Conservation (phyloP, 352 stramenopile species). For the Thraustochytrium striatum region DNA sequence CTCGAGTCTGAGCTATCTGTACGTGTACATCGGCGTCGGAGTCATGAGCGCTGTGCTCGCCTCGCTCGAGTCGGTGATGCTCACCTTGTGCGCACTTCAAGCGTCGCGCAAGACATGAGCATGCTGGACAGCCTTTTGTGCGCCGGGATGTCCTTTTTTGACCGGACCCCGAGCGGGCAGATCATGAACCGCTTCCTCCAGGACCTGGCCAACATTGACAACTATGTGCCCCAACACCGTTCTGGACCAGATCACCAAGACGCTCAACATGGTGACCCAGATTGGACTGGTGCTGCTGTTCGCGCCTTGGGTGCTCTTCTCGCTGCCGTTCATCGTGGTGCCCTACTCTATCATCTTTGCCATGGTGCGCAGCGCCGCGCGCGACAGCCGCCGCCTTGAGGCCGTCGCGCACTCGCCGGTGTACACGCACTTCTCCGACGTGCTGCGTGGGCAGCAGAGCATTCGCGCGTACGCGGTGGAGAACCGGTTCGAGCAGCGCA, state of each 20-base stretch:
- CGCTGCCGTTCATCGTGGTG: conserved; percentile 50
- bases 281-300: conserved; percentile 36
- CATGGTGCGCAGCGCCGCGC: conserved; percentile 51
- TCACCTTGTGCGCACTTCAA: conserved; percentile 59
- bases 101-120: conserved; percentile 59
- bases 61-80: neutral
- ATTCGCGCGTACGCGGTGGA: conserved; percentile 50
- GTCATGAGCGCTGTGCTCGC: neutral
- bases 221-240: conserved; percentile 26
- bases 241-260: conserved; percentile 39
- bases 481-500: conserved; percentile 2
- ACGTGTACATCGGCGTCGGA: conserved; percentile 31
- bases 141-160: conserved; percentile 62
- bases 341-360: conserved; percentile 51
- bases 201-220: conserved; percentile 36
- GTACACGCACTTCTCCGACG: conserved; percentile 52
- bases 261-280: conserved; percentile 34
- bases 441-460: conserved; percentile 37
- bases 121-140: conserved; percentile 66
- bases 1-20: neutral
- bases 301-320: conserved; percentile 40
- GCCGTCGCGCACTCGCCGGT: conserved; percentile 51
- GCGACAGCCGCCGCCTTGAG: conserved; percentile 54
- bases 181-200: conserved; percentile 48
- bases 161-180: conserved; percentile 43